These are phyloP conservation scores for Crithidia bombi DNA, from an alignment of 208 protist species.

Conservation along the genomic window DNA sequence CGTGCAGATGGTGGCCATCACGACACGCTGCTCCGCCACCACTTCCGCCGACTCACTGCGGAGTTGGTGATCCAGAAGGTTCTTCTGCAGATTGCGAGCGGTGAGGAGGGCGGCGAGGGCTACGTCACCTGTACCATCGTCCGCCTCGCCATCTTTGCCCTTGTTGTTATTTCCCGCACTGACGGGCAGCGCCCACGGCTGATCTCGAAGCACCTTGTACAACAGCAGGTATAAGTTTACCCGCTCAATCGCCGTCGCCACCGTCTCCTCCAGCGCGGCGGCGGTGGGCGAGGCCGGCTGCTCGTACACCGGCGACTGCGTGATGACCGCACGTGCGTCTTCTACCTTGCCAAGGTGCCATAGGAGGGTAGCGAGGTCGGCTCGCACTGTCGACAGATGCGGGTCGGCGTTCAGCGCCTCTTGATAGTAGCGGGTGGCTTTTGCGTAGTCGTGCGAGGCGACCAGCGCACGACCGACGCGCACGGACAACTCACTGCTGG, in stretches of 20 bases:
- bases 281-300: slow-evolving; percentile 2
- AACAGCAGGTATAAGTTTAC: slow-evolving; percentile 90
- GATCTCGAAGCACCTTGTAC: slow-evolving; percentile 78
- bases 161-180: neutral
- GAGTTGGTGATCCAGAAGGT: slow-evolving; percentile 75
- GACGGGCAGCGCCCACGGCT: slow-evolving; percentile 27
- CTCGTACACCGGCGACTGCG: slow-evolving; percentile 53
- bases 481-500: slow-evolving; percentile 82
- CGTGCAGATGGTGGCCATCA: slow-evolving; percentile 79
- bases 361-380: slow-evolving; percentile 93
- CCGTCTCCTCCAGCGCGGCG: slow-evolving; percentile 31
- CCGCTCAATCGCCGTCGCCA: slow-evolving; percentile 61
- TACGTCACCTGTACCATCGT: slow-evolving; percentile 20
- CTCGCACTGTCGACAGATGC: slow-evolving; percentile 70
- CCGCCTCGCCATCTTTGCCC: neutral
- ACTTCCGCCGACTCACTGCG: slow-evolving; percentile 82
- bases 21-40: slow-evolving; percentile 72
- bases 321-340: slow-evolving; percentile 63
- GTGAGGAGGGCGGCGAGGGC: slow-evolving; percentile 67
- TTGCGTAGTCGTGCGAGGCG: slow-evolving; percentile 93
- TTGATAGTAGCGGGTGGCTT: slow-evolving; percentile 92
- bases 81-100: slow-evolving; percentile 74
- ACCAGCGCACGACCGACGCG: slow-evolving; percentile 95
- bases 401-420: slow-evolving; percentile 77
- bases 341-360: slow-evolving; percentile 80